Base-by-base conservation (phyloP, 2,329 filamentous ascomycete species). In the Fusarium sp. region DNA sequence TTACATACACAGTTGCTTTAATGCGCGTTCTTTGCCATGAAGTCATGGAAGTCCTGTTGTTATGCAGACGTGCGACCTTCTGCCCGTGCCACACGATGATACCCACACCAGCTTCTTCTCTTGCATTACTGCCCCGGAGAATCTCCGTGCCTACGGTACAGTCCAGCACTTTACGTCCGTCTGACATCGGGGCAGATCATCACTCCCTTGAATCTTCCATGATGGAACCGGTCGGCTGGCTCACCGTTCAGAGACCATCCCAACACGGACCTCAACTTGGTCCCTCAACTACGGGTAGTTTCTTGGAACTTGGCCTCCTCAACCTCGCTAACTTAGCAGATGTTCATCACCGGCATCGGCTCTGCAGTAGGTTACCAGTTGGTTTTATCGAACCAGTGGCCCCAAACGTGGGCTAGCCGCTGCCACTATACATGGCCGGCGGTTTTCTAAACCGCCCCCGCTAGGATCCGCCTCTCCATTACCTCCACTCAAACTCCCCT, bases 371-470 rank as follows among this genome's bases (percentile, higher is more conserved):
- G 33, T 63, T 14, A 24, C 56, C 42, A 40, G 43, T 53, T 55
- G 42, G 52, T 39, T 47, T 36, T 50, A 40, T 52, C 43, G 22
- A 59, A 65, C 55, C 57, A 43, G 70, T 72, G 52, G 70, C 65
- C 56, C 67, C 60, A 67, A 44, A 64, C 51, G 49, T 54, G 55
- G 60, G 40, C 54, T 70, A 73, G 69, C 50, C 28, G 50, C 50
- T 56, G 69, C 62, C 68, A 66, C 70, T 68, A 73, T 59, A 24
- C 38, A 66, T 46, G 66, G 40, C 45, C 42, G 51, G 62, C 50
- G 62, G 21, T 43, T 42, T 57, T 54, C 43, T 55, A 60, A 53
- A 57, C 22, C 38, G 46, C 45, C 57, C 58, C 69, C 51, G 62
- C 56, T 56, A 51, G 54, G 60, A 60, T 50, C 63, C 53, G 50